Conservation (phyloP, 2,329 filamentous ascomycete genomes). For the Cytospora piceicola region DNA sequence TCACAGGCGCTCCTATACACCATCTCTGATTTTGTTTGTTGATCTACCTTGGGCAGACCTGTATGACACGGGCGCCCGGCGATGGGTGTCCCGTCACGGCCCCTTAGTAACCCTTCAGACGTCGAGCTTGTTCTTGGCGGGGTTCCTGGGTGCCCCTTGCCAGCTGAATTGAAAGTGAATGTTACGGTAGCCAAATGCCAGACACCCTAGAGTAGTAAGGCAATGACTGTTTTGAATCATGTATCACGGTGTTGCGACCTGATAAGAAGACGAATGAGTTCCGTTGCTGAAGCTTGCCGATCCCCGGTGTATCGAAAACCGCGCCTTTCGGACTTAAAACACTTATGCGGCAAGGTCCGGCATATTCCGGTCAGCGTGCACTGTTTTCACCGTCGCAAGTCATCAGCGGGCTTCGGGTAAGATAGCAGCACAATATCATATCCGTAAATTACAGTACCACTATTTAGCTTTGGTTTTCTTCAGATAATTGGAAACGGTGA, state of each 20-base stretch:
- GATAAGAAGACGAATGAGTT: neutral
- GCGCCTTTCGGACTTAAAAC: neutral
- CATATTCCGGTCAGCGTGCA: neutral
- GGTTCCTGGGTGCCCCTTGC: neutral
- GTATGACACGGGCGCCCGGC: too few relatives aligned
- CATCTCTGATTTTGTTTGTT: neutral
- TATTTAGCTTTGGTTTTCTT: too few relatives aligned
- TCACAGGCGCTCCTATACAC: neutral
- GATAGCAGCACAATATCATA: too few relatives aligned
- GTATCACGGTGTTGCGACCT: too few relatives aligned
- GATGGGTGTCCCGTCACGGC: neutral
- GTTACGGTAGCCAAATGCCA: neutral
- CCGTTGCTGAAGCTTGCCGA: neutral
- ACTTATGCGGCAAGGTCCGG: neutral
- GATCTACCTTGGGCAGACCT: neutral
- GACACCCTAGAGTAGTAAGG: neutral
- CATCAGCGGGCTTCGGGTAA: neutral
- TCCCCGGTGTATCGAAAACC: neutral
- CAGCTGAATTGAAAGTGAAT: neutral
- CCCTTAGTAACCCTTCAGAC: neutral
- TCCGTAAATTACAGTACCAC: too few relatives aligned
- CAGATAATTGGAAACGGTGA: too few relatives aligned
- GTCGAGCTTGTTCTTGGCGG: neutral
- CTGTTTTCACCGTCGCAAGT: neutral
- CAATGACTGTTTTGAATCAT: neutral